phyloP scores from a whole-genome alignment of 768 basidiomycete species.

The Boletus coccyginus region DNA sequence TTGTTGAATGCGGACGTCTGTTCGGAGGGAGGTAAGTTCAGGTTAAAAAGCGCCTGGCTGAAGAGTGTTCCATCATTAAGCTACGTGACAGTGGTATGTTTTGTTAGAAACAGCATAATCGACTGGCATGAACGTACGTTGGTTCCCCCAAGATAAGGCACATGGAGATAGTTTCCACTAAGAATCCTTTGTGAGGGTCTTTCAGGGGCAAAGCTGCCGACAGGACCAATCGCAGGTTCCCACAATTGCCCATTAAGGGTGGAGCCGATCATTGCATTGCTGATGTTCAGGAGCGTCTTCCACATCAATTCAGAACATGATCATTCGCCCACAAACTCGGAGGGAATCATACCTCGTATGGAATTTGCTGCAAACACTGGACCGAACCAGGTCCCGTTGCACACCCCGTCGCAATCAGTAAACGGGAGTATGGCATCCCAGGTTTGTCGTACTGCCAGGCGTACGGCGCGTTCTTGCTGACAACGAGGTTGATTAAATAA shows the following conservation, averaged over 20 bases:
- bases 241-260: constrained; percentile 54
- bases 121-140: constrained; percentile 36
- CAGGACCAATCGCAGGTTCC: constrained; percentile 53
- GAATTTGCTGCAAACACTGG: constrained; percentile 36
- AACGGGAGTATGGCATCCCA: constrained; percentile 47
- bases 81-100: not conserved
- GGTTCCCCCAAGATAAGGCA: constrained; percentile 56
- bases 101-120: not conserved
- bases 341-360: constrained; percentile 12
- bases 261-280: constrained; percentile 42
- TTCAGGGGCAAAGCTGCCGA: constrained; percentile 46
- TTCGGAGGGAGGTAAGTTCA: constrained; percentile 36
- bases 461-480: constrained; percentile 50
- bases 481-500: not conserved
- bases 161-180: constrained; percentile 47
- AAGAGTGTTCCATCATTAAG: constrained; percentile 14
- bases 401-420: constrained; percentile 48
- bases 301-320: not conserved
- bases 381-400: constrained; percentile 37
- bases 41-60: constrained; percentile 30
- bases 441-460: constrained; percentile 48
- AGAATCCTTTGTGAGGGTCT: constrained; percentile 45
- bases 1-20: constrained; percentile 44
- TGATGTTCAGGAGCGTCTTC: constrained; percentile 49
- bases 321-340: not conserved